phyloP scores from a whole-genome alignment of 176 grass and related monocot genomes.

The Carex littledalei region DNA sequence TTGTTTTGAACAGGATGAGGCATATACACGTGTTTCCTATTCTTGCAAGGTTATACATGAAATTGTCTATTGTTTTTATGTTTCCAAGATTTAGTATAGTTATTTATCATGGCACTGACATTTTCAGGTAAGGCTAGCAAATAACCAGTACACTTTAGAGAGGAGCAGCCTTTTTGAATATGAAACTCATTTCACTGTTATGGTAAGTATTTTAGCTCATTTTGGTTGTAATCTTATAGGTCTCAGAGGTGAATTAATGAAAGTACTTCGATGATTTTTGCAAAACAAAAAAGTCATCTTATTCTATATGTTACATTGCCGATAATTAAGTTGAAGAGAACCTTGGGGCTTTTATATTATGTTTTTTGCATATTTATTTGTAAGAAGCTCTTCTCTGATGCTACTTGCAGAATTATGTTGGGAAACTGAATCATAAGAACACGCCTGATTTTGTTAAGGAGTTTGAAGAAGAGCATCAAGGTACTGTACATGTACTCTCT shows the following conservation, averaged over 20 bases:
- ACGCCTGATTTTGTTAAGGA: slow-evolving; percentile 77
- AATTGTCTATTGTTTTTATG: slow-evolving; percentile 20
- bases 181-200: slow-evolving; percentile 98
- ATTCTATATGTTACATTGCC: not conserved
- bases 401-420: slow-evolving; percentile 73
- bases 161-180: slow-evolving; percentile 94
- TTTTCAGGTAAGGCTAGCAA: slow-evolving; percentile 81
- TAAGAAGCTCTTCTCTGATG: slow-evolving; percentile 8
- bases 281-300: not conserved
- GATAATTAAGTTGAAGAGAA: not conserved
- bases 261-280: not conserved
- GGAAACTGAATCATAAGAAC: slow-evolving; percentile 79
- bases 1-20: not conserved
- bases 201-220: slow-evolving; percentile 39
- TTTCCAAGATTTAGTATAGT: slow-evolving; percentile 19
- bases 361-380: not conserved
- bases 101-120: slow-evolving; percentile 30
- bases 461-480: slow-evolving; percentile 96
- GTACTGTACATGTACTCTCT: slow-evolving; percentile 20
- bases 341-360: not conserved
- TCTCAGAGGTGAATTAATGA: not conserved
- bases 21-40: not conserved
- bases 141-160: slow-evolving; percentile 87
- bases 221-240: not conserved
- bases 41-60: not conserved